phyloP scores from a whole-genome alignment of 108 stramenopile species.

The Discostella stelligeroides region DNA sequence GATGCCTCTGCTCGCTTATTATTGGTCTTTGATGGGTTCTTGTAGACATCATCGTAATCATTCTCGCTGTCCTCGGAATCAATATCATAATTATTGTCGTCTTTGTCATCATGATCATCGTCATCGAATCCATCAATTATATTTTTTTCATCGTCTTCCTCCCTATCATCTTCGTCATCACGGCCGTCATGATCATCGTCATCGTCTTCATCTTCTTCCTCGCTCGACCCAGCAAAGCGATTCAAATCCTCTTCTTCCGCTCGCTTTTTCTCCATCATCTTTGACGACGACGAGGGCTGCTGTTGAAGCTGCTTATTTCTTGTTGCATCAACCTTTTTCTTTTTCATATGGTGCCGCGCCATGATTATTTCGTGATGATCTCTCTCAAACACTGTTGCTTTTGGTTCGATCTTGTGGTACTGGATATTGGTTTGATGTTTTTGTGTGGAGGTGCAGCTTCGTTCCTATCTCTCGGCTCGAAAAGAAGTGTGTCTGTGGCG shows the following conservation, averaged over 20 bases:
- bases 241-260: slow-evolving; percentile 56
- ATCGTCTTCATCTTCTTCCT: slow-evolving; percentile 59
- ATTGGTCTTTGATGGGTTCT: neutral
- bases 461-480: no score
- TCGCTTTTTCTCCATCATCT: slow-evolving; percentile 41
- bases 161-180: slow-evolving; percentile 22
- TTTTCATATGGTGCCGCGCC: neutral
- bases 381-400: no score
- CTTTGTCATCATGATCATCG: slow-evolving; percentile 19
- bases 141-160: slow-evolving; percentile 23
- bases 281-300: neutral
- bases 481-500: no score
- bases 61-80: slow-evolving; percentile 8
- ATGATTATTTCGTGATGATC: no score
- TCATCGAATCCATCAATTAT: slow-evolving; percentile 1
- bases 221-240: slow-evolving; percentile 89
- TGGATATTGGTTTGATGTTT: no score
- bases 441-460: no score
- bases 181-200: slow-evolving; percentile 23
- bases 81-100: slow-evolving; percentile 20
- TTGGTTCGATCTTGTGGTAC: no score
- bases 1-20: neutral
- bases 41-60: slow-evolving; percentile 34
- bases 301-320: neutral
- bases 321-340: neutral